phyloP scores from a whole-genome alignment of 2,329 filamentous ascomycete genomes.

The Sporothrix pseudoabietina region DNA sequence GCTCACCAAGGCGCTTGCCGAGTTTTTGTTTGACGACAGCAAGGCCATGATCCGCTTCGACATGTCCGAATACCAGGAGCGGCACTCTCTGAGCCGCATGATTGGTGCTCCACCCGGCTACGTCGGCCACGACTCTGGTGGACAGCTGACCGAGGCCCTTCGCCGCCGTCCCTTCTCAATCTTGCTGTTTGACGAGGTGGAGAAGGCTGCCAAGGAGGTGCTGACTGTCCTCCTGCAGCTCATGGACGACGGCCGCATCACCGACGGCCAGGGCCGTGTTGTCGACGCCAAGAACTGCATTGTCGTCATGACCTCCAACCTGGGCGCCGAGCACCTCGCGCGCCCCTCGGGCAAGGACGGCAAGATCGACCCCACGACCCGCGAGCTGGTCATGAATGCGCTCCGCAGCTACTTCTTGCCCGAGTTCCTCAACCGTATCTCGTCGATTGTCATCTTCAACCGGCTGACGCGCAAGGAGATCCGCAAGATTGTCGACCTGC shows the following conservation, averaged over 20 bases:
- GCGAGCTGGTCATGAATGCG: constrained; percentile 86
- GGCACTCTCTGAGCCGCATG: constrained; percentile 93
- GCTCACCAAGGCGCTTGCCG: constrained; percentile 92
- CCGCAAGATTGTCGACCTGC: constrained; percentile 90
- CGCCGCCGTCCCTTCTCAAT: constrained; percentile 97
- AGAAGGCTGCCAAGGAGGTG: constrained; percentile 98
- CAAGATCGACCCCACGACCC: constrained; percentile 80
- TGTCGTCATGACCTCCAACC: constrained; percentile 97
- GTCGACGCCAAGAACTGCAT: constrained; percentile 98
- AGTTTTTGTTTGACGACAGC: constrained; percentile 96
- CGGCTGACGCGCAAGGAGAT: constrained; percentile 88
- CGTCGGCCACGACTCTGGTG: constrained; percentile 92
- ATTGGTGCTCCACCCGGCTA: constrained; percentile 97
- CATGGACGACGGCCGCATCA: constrained; percentile 98
- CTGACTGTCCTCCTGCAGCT: constrained; percentile 97
- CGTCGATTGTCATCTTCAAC: constrained; percentile 96
- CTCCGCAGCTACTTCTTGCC: constrained; percentile 96
- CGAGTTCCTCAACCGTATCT: constrained; percentile 98
- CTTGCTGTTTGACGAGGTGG: constrained; percentile 94
- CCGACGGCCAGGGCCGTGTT: constrained; percentile 92
- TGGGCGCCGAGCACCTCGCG: constrained; percentile 91
- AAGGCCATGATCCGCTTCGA: constrained; percentile 99
- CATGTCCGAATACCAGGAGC: constrained; percentile 99
- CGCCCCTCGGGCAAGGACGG: constrained; percentile 78
- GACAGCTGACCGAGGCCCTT: constrained; percentile 91